Evolutionary conservation across 1,284 basidiomycete species (phyloP), one percentile per base, ranked within the genome.

Genomic region (Anthracocystis setariae): DNA sequence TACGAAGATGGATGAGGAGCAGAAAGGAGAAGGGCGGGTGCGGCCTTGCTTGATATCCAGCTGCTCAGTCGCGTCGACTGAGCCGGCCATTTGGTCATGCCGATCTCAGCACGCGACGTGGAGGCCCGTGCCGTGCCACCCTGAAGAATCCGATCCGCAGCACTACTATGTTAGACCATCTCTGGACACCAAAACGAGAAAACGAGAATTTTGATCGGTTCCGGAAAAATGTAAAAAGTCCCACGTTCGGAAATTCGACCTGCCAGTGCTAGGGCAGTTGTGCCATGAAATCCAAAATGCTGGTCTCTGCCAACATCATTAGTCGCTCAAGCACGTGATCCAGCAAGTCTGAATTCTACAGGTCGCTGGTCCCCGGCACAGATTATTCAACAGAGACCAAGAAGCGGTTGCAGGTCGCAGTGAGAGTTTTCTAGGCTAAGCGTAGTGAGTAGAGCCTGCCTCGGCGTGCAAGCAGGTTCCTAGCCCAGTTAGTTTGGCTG

Each of bases 1-100:
- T 57, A 69, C 70, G 65, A 51, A 73, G 50, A 73, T 61, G 61
- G 61, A 64, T 73, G 46, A 48, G 46, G 61, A 52, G 25, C 25
- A 35, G 15, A 20, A 24, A 23, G 2, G 5, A 47, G 59, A 35
- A 29, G 10, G 24, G 47, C 38, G 25, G 53, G 25, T 27, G 20
- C 23, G 39, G 42, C 13, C 32, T 25, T 8, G 15, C 10, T 21
- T 61, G 29, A 65, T 61, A 70, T 53, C 25, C 39, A 37, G 18
- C 20, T 23, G 21, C 38, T 29, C 40, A 17, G 20, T 37, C 3
- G 24, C 20, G 29, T 9, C 55, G 47, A 65, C 62, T 61, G 53
- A 60, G 54, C 54, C 65, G 42, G 18, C 10, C 8, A 3, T 12
- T 25, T 13, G 8, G 8, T 33, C n/a, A 29, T n/a, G 24, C 20